Percentiles rank a stretch among this genome's conserved stretches.
These are phyloP conservation scores for Pseudogymnoascus verrucosus DNA, from an alignment of 2,329 filamentous ascomycete genomes.

Conservation along the genomic window DNA sequence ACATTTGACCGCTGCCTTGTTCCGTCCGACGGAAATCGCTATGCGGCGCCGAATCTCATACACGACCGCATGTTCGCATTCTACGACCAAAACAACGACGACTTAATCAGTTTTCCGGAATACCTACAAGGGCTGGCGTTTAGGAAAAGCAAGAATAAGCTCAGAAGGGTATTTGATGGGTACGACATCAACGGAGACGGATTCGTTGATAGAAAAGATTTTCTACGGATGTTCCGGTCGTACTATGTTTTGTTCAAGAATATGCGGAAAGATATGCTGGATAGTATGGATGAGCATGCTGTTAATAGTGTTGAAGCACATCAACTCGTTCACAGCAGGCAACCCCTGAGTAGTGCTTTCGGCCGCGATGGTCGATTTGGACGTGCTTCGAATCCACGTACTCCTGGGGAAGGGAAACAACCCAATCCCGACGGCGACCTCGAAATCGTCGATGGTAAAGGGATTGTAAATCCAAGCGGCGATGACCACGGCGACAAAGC, in stretches of 20 bases:
- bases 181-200: conserved; percentile 90
- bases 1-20: conserved; percentile 90
- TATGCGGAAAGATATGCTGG: conserved; percentile 75
- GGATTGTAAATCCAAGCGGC: conserved; percentile 51
- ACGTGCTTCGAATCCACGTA: conserved; percentile 48
- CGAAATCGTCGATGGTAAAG: conserved; percentile 51
- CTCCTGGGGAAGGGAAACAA: conserved; percentile 55
- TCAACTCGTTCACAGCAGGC: conserved; percentile 65
- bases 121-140: conserved; percentile 78
- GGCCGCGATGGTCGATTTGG: conserved; percentile 65
- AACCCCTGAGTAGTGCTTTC: conserved; percentile 67
- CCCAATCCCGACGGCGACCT: conserved; percentile 55
- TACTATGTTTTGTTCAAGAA: conserved; percentile 89
- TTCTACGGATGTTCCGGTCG: conserved; percentile 82
- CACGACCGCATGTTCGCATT: conserved; percentile 96
- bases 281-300: conserved; percentile 69
- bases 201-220: conserved; percentile 76
- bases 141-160: conserved; percentile 58
- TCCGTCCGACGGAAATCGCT: conserved; percentile 70
- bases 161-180: conserved; percentile 70
- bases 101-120: conserved; percentile 84
- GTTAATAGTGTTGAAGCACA: conserved; percentile 68
- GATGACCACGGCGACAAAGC: conserved; percentile 36
- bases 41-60: conserved; percentile 76
- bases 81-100: conserved; percentile 86